Conservation (phyloP, 1,284 basidiomycete genomes). For the Ustilago shanxiensis region DNA sequence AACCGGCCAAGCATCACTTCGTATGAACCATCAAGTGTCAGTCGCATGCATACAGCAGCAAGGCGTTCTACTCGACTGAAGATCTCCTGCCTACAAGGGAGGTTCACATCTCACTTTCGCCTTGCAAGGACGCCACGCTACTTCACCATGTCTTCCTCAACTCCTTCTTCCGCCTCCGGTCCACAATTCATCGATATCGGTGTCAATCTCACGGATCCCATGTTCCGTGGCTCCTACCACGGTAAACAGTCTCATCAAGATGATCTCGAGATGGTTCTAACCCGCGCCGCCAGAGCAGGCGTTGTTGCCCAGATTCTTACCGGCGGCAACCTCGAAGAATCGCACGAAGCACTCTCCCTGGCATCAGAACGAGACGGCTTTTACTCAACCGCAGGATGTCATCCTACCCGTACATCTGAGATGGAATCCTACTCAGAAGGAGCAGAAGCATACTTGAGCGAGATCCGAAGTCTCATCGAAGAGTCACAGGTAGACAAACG, state of each 20-base stretch:
- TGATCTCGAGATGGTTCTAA: slow-evolving; percentile 78
- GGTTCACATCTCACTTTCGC: neutral
- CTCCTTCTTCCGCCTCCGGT: neutral
- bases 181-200: slow-evolving; percentile 71
- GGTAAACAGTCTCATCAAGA: slow-evolving; percentile 72
- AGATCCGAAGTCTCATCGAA: slow-evolving; percentile 68
- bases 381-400: slow-evolving; percentile 85
- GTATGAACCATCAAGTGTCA: neutral
- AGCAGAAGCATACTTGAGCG: slow-evolving; percentile 77
- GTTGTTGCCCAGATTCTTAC: slow-evolving; percentile 85
- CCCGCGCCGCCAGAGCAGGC: slow-evolving; percentile 77
- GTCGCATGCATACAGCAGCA: neutral
- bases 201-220: slow-evolving; percentile 73
- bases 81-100: neutral
- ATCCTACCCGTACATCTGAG: slow-evolving; percentile 85
- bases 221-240: slow-evolving; percentile 72
- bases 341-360: slow-evolving; percentile 76
- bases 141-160: neutral
- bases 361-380: slow-evolving; percentile 76
- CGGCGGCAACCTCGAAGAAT: slow-evolving; percentile 81
- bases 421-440: slow-evolving; percentile 76
- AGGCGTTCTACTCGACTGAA: neutral
- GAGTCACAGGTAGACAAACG: neutral
- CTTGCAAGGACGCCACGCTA: neutral
- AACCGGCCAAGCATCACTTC: slow-evolving; percentile 1